Conservation (phyloP, 129 eudicot species). For the Lactuca saligna region DNA sequence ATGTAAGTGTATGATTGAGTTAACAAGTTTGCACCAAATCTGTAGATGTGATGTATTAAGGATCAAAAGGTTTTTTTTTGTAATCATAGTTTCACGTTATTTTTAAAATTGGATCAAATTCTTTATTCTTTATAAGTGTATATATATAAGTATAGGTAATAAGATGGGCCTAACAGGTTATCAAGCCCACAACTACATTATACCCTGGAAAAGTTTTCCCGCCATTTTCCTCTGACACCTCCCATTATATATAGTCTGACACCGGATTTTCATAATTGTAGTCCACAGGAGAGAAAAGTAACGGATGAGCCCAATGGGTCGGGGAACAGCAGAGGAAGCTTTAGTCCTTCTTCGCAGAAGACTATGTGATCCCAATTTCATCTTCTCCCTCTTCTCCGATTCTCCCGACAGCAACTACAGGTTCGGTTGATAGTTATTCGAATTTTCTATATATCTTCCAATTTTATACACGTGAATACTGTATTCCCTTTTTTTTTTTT, state of each 20-base stretch:
- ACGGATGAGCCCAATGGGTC: conserved; percentile 27
- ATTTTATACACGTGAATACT: no score
- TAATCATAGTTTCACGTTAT: no score
- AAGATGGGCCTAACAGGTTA: no score
- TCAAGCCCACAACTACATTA: no score
- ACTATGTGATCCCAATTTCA: conserved; percentile 60
- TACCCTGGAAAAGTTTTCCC: neutral
- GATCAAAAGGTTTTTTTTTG: no score
- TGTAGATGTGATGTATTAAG: no score
- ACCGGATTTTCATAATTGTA: neutral
- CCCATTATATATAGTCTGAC: neutral
- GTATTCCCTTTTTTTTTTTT: no score
- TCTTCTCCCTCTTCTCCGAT: conserved; percentile 60
- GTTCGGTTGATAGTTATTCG: conserved; percentile 18
- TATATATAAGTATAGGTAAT: no score
- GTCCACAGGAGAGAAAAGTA: conserved; percentile 4
- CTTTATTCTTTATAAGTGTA: no score
- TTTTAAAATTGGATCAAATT: no score
- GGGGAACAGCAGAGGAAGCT: conserved; percentile 50
- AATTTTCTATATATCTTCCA: neutral
- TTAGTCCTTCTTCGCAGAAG: conserved; percentile 52
- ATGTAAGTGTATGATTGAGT: no score
- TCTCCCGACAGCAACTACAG: conserved; percentile 80
- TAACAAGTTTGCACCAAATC: no score
- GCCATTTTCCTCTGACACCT: conserved; percentile 12